Conservation (phyloP, 1,284 basidiomycete species). For the Rhodotorula sp. region DNA sequence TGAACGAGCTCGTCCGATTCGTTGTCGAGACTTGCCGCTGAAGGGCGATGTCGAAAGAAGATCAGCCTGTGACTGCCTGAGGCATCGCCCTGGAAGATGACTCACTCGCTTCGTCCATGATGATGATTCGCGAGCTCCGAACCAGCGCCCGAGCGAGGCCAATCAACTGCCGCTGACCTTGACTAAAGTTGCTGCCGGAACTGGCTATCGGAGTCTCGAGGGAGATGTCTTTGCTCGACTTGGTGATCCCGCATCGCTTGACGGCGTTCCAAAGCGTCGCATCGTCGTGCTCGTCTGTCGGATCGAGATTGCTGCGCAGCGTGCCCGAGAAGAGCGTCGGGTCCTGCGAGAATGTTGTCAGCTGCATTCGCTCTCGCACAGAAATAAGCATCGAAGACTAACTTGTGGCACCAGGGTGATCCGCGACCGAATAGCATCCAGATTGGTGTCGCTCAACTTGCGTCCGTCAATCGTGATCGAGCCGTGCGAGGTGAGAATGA, state of each 20-base stretch:
- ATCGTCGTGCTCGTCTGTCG: conserved; percentile 48
- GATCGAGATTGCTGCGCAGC: conserved; percentile 50
- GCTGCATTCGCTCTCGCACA: neutral
- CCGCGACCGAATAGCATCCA: conserved; percentile 69
- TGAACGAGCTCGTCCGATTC: conserved; percentile 36
- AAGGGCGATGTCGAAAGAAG: too few species aligned
- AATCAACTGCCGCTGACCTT: conserved; percentile 47
- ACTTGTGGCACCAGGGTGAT: conserved; percentile 70
- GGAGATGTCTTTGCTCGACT: conserved; percentile 7
- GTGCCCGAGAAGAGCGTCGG: conserved; percentile 50
- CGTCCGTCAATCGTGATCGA: conserved; percentile 67
- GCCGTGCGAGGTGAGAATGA: conserved; percentile 52
- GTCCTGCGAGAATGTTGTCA: conserved; percentile 46
- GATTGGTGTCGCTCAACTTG: conserved; percentile 79
- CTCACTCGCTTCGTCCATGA: conserved; percentile 38
- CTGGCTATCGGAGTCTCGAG: conserved; percentile 30
- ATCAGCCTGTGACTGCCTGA: neutral
- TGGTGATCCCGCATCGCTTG: conserved; percentile 37
- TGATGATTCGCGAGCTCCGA: conserved; percentile 27
- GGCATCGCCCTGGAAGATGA: neutral
- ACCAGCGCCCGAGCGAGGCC: conserved; percentile 49
- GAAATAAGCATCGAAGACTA: neutral
- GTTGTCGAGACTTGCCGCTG: conserved; percentile 35
- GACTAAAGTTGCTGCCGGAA: conserved; percentile 30
- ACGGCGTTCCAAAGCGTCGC: conserved; percentile 48